These are phyloP conservation scores for Xylariaceae sp. DNA, from an alignment of 2,329 filamentous ascomycete species.

Conservation along the genomic window DNA sequence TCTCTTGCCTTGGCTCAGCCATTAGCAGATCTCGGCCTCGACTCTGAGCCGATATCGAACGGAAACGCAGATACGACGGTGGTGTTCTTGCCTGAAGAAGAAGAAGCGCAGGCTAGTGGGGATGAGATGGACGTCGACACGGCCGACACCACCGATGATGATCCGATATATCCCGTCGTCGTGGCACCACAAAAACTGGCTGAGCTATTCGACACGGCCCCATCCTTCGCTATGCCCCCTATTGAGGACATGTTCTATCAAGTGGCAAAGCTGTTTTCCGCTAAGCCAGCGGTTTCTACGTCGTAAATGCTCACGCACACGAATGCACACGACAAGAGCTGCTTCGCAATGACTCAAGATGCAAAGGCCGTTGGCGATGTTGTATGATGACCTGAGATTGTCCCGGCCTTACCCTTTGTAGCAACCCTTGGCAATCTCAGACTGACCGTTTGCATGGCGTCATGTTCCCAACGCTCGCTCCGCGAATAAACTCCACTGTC, in stretches of 20 bases:
- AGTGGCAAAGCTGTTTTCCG: slow-evolving; percentile 63
- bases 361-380: neutral
- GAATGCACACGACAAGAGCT: neutral
- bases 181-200: slow-evolving; percentile 67
- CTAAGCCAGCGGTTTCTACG: slow-evolving; percentile 45
- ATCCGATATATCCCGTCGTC: slow-evolving; percentile 55
- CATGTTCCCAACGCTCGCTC: too few species aligned
- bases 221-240: slow-evolving; percentile 66
- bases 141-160: slow-evolving; percentile 48
- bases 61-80: slow-evolving; percentile 26
- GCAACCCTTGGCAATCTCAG: too few species aligned
- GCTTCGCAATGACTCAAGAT: neutral
- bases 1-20: slow-evolving; percentile 53
- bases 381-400: too few species aligned
- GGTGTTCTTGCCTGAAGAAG: slow-evolving; percentile 37
- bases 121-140: slow-evolving; percentile 47
- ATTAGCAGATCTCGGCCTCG: slow-evolving; percentile 52
- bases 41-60: slow-evolving; percentile 34
- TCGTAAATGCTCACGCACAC: slow-evolving; percentile 11
- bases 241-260: slow-evolving; percentile 75
- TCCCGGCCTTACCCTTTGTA: too few species aligned
- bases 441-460: too few species aligned
- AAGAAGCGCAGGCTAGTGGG: slow-evolving; percentile 39
- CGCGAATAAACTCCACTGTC: too few species aligned
- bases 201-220: slow-evolving; percentile 67